A percentile compares a stretch with the other conserved stretches of the same genome.
These are phyloP conservation scores for Tulasnella sp. DNA, from an alignment of 768 basidiomycete species.

Conservation along the genomic window DNA sequence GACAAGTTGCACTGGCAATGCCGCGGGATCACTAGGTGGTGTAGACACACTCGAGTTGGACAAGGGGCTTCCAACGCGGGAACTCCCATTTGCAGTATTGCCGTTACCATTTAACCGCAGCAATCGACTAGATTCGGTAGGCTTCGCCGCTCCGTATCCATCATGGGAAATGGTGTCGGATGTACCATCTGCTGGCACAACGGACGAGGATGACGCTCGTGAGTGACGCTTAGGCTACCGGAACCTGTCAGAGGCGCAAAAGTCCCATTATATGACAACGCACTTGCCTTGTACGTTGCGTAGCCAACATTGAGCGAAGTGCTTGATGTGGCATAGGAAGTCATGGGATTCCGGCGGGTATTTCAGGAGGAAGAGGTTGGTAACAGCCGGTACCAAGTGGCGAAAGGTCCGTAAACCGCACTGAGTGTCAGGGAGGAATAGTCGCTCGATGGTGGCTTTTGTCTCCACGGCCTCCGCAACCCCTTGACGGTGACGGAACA, in stretches of 20 bases:
- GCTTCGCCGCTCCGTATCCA: too few species aligned
- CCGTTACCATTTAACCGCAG: too few species aligned
- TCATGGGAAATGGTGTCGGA: too few species aligned
- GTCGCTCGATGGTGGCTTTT: too few species aligned
- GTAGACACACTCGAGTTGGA: not conserved
- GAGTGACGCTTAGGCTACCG: constrained; percentile 16
- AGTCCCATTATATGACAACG: not conserved
- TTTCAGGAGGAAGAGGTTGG: not conserved
- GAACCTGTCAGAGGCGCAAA: not conserved
- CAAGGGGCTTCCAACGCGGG: not conserved
- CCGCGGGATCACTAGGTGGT: not conserved
- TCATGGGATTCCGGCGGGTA: not conserved
- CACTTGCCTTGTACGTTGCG: constrained; percentile 10
- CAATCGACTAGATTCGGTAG: too few species aligned
- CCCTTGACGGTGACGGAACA: too few species aligned
- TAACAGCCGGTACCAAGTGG: not conserved
- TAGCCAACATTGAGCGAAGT: constrained; percentile 8
- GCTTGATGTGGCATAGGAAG: not conserved
- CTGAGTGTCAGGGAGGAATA: too few species aligned
- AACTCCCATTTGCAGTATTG: not conserved
- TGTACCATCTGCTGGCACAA: constrained; percentile 9
- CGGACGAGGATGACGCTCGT: constrained; percentile 1
- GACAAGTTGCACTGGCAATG: not conserved
- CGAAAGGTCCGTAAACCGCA: too few species aligned
- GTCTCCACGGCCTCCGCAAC: too few species aligned